phyloP scores from a whole-genome alignment of 306 rosid species.

The cucumber (Cucumis sativus) region Cucumber_9930_V3 NC_026655.2:5725501-5726000 shows the following conservation, averaged over 20 bases:
- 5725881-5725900: conserved; percentile 61
- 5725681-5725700: conserved; percentile 92
- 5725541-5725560: conserved; percentile 99
- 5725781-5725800: conserved; percentile 86
- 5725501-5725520: conserved; percentile 98
- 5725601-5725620: conserved; percentile 87
- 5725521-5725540: conserved; percentile 95
- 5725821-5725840: conserved; percentile 93
- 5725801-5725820: conserved; percentile 84
- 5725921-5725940: conserved; percentile 24
- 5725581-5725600: conserved; percentile 84
- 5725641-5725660: conserved; percentile 87
- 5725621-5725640: conserved; percentile 89
- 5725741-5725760: conserved; percentile 89
- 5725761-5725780: conserved; percentile 77
- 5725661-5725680: conserved; percentile 96
- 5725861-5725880: conserved; percentile 66
- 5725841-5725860: conserved; percentile 56
- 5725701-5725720: conserved; percentile 99
- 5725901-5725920: conserved; percentile 40
- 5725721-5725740: conserved; percentile 66
- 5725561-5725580: conserved; percentile 99
- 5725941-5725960: conserved; percentile 32
- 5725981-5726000: conserved; percentile 31
- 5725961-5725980: conserved; percentile 14